A percentile compares a stretch with the other conserved stretches of the same genome.
phyloP scores from a whole-genome alignment of 176 grass and related monocot species.

The Hordeum marinum region DNA sequence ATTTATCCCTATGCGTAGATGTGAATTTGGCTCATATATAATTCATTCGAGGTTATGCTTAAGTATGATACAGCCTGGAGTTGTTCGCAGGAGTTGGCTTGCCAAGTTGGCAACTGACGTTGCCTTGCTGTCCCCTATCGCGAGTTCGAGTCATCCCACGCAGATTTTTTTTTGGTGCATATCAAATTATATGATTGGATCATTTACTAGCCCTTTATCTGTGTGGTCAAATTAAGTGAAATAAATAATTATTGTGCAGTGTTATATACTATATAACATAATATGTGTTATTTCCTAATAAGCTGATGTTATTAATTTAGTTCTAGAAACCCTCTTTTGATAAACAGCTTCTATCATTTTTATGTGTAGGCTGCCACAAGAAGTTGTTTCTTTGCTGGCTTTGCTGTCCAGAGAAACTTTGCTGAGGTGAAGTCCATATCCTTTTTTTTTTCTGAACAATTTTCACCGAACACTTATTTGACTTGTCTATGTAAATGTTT shows the following conservation, averaged over 20 bases:
- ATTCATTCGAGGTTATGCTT: too few relatives aligned
- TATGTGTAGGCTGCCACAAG: conserved; percentile 75
- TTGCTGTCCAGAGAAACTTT: conserved; percentile 94
- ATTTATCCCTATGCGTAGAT: too few relatives aligned
- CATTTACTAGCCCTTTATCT: background rate
- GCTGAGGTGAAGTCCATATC: conserved; percentile 57
- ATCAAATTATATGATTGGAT: background rate
- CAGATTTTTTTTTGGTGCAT: background rate
- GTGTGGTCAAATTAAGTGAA: background rate
- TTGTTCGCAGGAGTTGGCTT: too few relatives aligned
- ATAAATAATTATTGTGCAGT: background rate
- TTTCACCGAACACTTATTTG: background rate
- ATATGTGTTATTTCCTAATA: background rate
- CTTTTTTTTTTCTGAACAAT: conserved; percentile 3
- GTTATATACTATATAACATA: background rate
- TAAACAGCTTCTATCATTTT: background rate
- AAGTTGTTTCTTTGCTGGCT: conserved; percentile 96
- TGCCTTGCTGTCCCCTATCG: too few relatives aligned
- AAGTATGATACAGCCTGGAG: too few relatives aligned
- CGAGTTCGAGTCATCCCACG: too few relatives aligned
- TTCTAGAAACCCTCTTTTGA: conserved; percentile 1
- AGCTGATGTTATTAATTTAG: conserved; percentile 1
- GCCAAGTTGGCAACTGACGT: too few relatives aligned
- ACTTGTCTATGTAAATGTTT: background rate
- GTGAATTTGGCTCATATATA: too few relatives aligned